Conservation (phyloP, 306 rosid genomes). For the Abrus precatorius region DNA sequence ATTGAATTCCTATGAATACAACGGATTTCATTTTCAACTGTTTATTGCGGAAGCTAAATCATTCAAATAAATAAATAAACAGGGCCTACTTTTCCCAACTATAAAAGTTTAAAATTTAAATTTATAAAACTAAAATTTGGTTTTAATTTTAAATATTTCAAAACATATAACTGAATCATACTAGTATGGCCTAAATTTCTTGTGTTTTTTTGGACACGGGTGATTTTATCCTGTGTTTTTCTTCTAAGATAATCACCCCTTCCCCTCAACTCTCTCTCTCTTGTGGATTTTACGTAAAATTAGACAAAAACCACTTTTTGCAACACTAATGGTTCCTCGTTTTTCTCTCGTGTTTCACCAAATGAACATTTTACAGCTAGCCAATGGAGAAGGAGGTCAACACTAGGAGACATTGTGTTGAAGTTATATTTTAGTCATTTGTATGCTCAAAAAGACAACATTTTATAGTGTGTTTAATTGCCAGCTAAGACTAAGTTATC, state of each 20-base stretch:
- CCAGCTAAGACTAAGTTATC: background rate
- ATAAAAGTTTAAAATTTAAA: no score
- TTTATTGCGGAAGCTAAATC: background rate
- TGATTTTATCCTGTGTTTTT: no score
- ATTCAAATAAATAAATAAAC: background rate
- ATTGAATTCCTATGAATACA: background rate
- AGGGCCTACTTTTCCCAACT: no score
- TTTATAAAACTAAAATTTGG: no score
- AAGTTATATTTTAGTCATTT: background rate
- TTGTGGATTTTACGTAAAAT: no score
- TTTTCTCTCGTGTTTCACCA: background rate
- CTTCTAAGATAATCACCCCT: no score
- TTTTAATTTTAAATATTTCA: no score
- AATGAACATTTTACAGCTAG: background rate
- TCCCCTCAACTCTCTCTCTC: no score
- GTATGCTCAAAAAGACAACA: background rate
- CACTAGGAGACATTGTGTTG: background rate
- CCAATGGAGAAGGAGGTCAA: background rate
- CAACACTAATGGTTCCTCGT: background rate
- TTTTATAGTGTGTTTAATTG: background rate
- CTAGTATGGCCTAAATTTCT: no score
- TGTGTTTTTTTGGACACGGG: no score
- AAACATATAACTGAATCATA: no score
- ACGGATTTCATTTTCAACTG: background rate
- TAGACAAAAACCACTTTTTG: no score